Base-by-base conservation (phyloP, 495 filamentous ascomycete species). In the Xylaria flabelliformis region DNA sequence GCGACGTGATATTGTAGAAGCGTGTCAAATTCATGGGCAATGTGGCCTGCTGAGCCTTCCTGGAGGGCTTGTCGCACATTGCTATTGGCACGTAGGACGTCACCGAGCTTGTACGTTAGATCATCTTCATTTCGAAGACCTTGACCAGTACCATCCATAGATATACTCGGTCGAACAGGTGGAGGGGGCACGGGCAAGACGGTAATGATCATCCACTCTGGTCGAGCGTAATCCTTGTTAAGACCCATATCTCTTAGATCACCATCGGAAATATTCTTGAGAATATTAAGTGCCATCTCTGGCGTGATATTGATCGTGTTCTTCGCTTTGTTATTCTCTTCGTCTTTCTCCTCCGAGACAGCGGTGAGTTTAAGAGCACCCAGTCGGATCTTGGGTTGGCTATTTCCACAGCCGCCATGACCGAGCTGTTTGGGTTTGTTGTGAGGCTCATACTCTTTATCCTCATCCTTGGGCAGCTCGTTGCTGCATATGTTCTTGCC, bases 1-100 rank as follows among this genome's bases (percentile, higher is more conserved):
- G 96, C 96, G 56, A 98, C 95, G 77, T 99, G 96, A 79, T 96
- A 99, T 75, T 99, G 96, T n/a, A 99, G 83, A 9, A 99, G 83
- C 68, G 90, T 88, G 80, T 97, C 93, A 67, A 97, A 98, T 74
- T 99, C 96, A 39, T 88, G 89, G 41, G 92, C 87, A 50, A 98
- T 91, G 82, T 98, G 97, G 64, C 91, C 89, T 0, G 96, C 94
- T 4, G 95, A 93, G 51, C 95, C 95, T 79, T 97, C 94, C 56
- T 91, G 88, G 70, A 96, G 91, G 58, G 94, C 94, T 67, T 94
- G 90, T 51, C 91, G 89, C 41, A 99, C 94, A 74, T 97, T 98
- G 75, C 92, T 91, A 84, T 98, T 99, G 67, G 97, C 96, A 74
- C 96, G 94, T 71, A 99, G 95, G 78, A 99, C 97, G 82, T 99